Percentiles rank a stretch among this genome's conserved stretches.
These are phyloP conservation scores for Lasiodiplodia citricola DNA, from an alignment of 2,329 filamentous ascomycete genomes.

Conservation along the genomic window DNA sequence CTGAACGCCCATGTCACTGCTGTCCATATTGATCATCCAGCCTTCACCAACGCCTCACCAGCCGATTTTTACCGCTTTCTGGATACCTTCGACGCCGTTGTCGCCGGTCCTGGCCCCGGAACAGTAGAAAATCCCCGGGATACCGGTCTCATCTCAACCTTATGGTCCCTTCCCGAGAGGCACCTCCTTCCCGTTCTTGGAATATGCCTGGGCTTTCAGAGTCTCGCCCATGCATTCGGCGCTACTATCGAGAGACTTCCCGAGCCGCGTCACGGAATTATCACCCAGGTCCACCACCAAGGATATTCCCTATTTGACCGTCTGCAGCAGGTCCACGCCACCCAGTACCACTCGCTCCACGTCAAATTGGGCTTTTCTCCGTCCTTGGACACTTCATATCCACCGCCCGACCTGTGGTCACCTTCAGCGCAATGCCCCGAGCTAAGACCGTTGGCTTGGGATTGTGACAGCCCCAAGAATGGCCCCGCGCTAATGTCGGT, in stretches of 20 bases:
- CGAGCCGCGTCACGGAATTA: conserved; percentile 83
- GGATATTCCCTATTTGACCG: conserved; percentile 68
- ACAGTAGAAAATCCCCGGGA: conserved; percentile 74
- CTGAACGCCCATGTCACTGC: conserved; percentile 72
- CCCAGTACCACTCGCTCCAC: conserved; percentile 74
- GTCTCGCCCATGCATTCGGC: conserved; percentile 72
- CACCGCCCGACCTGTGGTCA: conserved; percentile 42
- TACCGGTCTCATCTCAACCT: conserved; percentile 77
- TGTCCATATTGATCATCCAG: conserved; percentile 67
- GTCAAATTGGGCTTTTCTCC: conserved; percentile 46
- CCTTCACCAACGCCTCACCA: conserved; percentile 33
- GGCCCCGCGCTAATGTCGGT: conserved; percentile 76
- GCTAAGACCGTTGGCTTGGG: conserved; percentile 56
- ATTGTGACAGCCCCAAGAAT: conserved; percentile 52
- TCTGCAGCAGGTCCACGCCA: conserved; percentile 68
- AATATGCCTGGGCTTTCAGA: conserved; percentile 90
- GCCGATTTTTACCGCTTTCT: conserved; percentile 54
- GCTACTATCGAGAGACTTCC: conserved; percentile 68
- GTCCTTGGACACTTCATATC: conserved; percentile 41
- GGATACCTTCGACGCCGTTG: conserved; percentile 76
- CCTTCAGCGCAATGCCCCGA: conserved; percentile 36
- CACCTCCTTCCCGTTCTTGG: conserved; percentile 78
- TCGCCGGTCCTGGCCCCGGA: conserved; percentile 90
- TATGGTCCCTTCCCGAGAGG: conserved; percentile 71
- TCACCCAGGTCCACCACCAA: conserved; percentile 68